Conservation (phyloP, 2,329 filamentous ascomycete genomes). For the Penicillium palitans region DNA sequence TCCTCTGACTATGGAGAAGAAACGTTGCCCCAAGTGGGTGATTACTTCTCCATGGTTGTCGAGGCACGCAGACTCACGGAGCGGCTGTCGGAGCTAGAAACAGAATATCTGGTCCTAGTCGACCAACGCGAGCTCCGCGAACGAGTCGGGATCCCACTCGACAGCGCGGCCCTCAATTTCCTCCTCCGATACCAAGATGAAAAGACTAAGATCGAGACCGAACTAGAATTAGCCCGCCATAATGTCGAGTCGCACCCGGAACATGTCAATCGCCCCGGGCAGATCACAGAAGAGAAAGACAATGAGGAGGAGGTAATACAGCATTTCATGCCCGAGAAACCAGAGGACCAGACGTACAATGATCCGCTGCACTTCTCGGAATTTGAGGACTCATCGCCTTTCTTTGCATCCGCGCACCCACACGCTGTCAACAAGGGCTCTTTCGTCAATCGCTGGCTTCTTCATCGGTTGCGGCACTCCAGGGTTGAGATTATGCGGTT, state of each 20-base stretch:
- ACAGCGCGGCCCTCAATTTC: background rate
- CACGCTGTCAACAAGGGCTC: background rate
- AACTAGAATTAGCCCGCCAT: background rate
- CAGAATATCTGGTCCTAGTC: background rate
- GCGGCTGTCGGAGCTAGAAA: background rate
- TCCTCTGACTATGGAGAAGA: background rate
- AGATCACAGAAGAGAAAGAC: background rate
- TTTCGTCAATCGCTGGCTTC: background rate
- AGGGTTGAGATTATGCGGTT: background rate
- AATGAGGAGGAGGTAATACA: background rate
- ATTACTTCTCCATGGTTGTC: background rate
- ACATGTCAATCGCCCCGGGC: background rate
- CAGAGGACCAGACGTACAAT: background rate
- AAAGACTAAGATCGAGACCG: background rate
- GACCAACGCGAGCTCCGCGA: background rate
- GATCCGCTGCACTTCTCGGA: background rate
- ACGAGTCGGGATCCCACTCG: background rate
- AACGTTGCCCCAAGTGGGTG: background rate
- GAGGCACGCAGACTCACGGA: background rate
- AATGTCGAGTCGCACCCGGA: background rate
- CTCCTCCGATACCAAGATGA: background rate
- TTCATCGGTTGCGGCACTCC: background rate
- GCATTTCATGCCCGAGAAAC: background rate
- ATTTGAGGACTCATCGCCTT: background rate
- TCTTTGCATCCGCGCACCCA: background rate